phyloP scores from a whole-genome alignment of 768 basidiomycete genomes.

The Megacollybia marginata region DNA sequence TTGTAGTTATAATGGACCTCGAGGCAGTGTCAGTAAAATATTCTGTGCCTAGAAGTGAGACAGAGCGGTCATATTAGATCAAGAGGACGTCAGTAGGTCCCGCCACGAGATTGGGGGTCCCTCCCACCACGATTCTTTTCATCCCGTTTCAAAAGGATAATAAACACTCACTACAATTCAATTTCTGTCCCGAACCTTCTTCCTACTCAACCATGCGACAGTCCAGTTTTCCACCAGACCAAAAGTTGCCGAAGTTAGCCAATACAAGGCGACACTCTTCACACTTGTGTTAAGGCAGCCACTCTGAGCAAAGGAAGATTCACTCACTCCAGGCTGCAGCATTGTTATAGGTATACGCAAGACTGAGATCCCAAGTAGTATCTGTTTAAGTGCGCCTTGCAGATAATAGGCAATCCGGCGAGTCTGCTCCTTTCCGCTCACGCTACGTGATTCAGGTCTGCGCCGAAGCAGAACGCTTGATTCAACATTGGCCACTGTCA shows the following conservation, averaged over 20 bases:
- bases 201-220: conserved; percentile 47
- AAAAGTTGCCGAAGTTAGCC: conserved; percentile 70
- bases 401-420: conserved; percentile 22
- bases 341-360: conserved; percentile 61
- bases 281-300: conserved; percentile 3
- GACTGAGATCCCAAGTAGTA: conserved; percentile 51
- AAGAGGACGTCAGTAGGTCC: conserved; percentile 62
- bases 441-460: conserved; percentile 28
- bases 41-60: background rate
- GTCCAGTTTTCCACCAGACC: conserved; percentile 71
- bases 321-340: conserved; percentile 63
- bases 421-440: background rate
- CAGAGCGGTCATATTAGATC: conserved; percentile 82
- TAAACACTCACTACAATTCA: conserved; percentile 14
- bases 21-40: background rate
- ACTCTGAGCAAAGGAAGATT: background rate
- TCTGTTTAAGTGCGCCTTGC: conserved; percentile 43
- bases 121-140: conserved; percentile 76
- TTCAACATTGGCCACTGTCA: conserved; percentile 77
- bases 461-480: conserved; percentile 53
- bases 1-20: conserved; percentile 26
- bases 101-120: conserved; percentile 44
- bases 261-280: conserved; percentile 67
- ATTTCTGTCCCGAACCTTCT: background rate
- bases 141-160: conserved; percentile 27